These are phyloP conservation scores for Aureobasidium melanogenum DNA, from an alignment of 2,329 filamentous ascomycete genomes.

Conservation along the genomic window DNA sequence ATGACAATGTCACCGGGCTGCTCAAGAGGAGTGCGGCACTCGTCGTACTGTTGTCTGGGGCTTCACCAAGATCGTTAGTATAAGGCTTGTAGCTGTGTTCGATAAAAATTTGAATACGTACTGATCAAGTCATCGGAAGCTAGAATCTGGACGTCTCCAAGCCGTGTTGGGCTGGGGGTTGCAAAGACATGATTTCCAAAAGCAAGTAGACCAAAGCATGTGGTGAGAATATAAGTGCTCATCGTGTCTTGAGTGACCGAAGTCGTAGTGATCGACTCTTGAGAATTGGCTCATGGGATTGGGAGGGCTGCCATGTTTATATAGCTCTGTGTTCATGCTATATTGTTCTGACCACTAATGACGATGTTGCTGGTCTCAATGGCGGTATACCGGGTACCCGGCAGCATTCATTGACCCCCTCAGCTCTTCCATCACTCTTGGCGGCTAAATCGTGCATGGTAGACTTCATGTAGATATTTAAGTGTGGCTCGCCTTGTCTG, in stretches of 20 bases:
- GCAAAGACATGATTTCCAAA: not conserved
- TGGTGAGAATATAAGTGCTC: not conserved
- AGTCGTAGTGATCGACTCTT: not conserved
- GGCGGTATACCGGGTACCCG: not conserved
- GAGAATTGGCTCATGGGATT: not conserved
- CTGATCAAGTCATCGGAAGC: not conserved
- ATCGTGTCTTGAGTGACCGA: not conserved
- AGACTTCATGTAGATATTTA: not conserved
- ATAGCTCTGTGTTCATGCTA: not conserved
- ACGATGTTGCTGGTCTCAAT: not conserved
- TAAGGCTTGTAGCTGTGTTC: too few relatives aligned
- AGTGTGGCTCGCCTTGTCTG: not conserved
- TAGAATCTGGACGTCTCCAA: not conserved
- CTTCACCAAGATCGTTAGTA: not conserved
- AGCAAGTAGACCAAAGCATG: not conserved
- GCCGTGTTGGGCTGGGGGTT: not conserved
- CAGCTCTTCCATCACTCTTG: not conserved
- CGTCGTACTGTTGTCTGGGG: slow-evolving; percentile 4
- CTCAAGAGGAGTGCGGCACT: slow-evolving; percentile 12
- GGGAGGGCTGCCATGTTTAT: not conserved
- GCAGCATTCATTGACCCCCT: not conserved
- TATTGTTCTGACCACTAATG: not conserved
- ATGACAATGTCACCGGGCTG: not conserved
- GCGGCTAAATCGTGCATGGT: not conserved
- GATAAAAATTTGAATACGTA: not conserved